Base-by-base conservation (phyloP, 2,329 filamentous ascomycete species). In the Colletotrichum theobromicola region DNA sequence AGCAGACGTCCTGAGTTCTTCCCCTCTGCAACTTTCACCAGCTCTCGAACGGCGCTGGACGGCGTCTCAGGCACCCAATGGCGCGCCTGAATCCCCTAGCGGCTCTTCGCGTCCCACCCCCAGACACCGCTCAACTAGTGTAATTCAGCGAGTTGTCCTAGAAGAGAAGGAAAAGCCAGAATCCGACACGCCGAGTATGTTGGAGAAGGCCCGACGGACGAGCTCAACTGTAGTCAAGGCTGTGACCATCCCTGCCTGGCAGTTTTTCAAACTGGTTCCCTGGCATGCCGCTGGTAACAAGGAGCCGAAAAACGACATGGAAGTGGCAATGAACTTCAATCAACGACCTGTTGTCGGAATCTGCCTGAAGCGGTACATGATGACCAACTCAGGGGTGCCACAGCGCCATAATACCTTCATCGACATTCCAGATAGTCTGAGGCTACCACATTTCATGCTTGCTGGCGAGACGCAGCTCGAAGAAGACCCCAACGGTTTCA, bases 221-320 rank as follows among this genome's bases (percentile, higher is more conserved):
- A 87, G 78, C 12, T 90, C 89, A 15, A 88, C 85, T 3, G 87
- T 88, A 71, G 88, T 85, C 78, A 98, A 96, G 80, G 96, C 98
- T 79, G 94, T 98, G 16, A 93, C 96, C 73, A 98, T 98, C 87
- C 96, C 96, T 46, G 97, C 97, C 3, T 98, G 96, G 95, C 96
- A 98, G 80, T 98, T 98, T 81, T 98, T 98, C 85, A 95, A 94
- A 80, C 87, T 98, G 30, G 95, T 98, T 79, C 96, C 96, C 32
- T 98, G 96, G 96, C 95, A 98, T 81, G 95, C 95, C 2, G 81
- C 89, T 5, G 84, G 85, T 6, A 87, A 87, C 74, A 85, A 82
- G 61, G 88, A 90, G 68, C 90, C 90, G 6, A 83, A 84, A 68
- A 91, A 89, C 75, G 94, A 98, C 81, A 90, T 92, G 3, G 95